phyloP scores from a whole-genome alignment of 768 basidiomycete genomes.

The Dentipellis fragilis region DNA sequence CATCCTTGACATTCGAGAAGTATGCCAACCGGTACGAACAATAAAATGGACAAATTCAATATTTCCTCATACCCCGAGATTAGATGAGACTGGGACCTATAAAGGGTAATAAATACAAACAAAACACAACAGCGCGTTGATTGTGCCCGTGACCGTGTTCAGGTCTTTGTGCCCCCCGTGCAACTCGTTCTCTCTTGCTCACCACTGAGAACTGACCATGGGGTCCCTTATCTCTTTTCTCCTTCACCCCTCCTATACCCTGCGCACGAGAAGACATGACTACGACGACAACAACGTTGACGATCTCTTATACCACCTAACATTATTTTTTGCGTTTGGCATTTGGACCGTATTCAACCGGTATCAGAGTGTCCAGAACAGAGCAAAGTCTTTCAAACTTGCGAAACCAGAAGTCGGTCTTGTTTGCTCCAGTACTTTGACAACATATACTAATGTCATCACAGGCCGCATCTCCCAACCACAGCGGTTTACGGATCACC shows the following conservation, averaged over 20 bases:
- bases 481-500: slow-evolving; percentile 44
- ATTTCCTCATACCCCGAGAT: too few relatives aligned
- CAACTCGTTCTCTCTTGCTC: not conserved
- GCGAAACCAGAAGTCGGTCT: slow-evolving; percentile 47
- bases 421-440: not conserved
- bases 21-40: too few relatives aligned
- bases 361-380: slow-evolving; percentile 65
- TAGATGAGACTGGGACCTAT: not conserved
- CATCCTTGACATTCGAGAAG: too few relatives aligned
- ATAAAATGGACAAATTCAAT: too few relatives aligned
- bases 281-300: slow-evolving; percentile 23
- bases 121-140: slow-evolving; percentile 12
- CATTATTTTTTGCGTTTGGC: slow-evolving; percentile 64
- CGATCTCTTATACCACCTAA: slow-evolving; percentile 57
- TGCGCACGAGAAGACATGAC: slow-evolving; percentile 35
- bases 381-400: slow-evolving; percentile 58
- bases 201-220: slow-evolving; percentile 3
- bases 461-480: slow-evolving; percentile 25
- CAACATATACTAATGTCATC: slow-evolving; percentile 1
- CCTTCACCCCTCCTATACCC: slow-evolving; percentile 43
- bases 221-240: slow-evolving; percentile 25
- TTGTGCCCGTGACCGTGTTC: slow-evolving; percentile 9
- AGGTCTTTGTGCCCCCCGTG: slow-evolving; percentile 1
- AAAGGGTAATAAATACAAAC: slow-evolving; percentile 1
- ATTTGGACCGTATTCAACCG: slow-evolving; percentile 73